phyloP scores from a whole-genome alignment of 2,329 filamentous ascomycete species.

The Pyrenophora tritici-repentis region DNA sequence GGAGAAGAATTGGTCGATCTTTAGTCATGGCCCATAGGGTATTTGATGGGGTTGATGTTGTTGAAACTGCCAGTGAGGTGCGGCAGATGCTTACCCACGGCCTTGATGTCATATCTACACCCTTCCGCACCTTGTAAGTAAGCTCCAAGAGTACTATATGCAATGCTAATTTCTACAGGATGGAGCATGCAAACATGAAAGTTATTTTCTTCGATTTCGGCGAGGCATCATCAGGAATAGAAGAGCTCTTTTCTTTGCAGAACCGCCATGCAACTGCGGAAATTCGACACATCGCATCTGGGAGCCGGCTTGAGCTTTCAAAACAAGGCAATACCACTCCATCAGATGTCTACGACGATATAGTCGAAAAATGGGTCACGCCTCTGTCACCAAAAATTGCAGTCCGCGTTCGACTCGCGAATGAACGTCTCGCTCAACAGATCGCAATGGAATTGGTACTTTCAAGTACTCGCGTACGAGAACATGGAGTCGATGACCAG shows the following conservation, averaged over 20 bases:
- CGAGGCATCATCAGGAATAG: constrained; percentile 30
- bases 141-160: too few species aligned
- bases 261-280: constrained; percentile 2
- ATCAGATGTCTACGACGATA: constrained; percentile 35
- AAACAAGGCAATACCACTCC: constrained; percentile 21
- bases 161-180: constrained; percentile 19
- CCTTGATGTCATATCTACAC: constrained; percentile 4
- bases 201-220: constrained; percentile 39
- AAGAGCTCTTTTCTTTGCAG: constrained; percentile 20
- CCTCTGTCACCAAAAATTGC: constrained; percentile 34
- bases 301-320: constrained; percentile 17
- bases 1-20: constrained; percentile 5
- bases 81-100: constrained; percentile 18
- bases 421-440: constrained; percentile 40
- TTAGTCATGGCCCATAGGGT: not conserved
- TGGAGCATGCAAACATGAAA: constrained; percentile 24
- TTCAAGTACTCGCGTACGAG: constrained; percentile 34
- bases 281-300: constrained; percentile 26
- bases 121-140: constrained; percentile 33
- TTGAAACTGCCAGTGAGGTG: constrained; percentile 17
- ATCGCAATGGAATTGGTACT: constrained; percentile 47
- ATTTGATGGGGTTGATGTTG: constrained; percentile 15
- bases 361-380: constrained; percentile 41
- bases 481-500: constrained; percentile 3
- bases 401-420: constrained; percentile 31